These are phyloP conservation scores for Thermothielavioides terrestris DNA, from an alignment of 495 filamentous ascomycete species.

Conservation along the genomic window DNA sequence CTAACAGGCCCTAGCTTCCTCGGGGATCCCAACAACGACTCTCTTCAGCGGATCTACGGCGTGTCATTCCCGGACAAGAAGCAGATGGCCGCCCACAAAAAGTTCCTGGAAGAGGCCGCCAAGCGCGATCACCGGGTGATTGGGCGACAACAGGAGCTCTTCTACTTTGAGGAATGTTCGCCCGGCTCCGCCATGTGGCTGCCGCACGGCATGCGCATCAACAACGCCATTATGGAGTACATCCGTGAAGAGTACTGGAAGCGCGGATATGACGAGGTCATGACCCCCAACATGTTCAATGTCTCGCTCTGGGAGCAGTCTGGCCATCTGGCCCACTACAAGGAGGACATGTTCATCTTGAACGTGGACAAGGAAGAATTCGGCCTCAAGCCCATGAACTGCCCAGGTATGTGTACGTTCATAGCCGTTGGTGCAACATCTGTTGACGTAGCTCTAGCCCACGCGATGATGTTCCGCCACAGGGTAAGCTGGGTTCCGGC, in stretches of 20 bases:
- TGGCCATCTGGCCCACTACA: constrained; percentile 92
- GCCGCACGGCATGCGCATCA: constrained; percentile 85
- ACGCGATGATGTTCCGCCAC: constrained; percentile 31
- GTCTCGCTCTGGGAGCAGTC: constrained; percentile 83
- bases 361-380: constrained; percentile 83
- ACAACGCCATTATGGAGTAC: constrained; percentile 76
- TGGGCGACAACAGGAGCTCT: constrained; percentile 89
- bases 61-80: constrained; percentile 98
- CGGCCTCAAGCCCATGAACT: constrained; percentile 96
- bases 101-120: constrained; percentile 89
- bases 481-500: too few relatives aligned
- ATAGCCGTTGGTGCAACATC: constrained; percentile 49
- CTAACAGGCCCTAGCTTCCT: constrained; percentile 49
- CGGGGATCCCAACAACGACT: constrained; percentile 85
- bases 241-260: constrained; percentile 84
- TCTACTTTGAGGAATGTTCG: constrained; percentile 88
- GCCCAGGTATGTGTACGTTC: constrained; percentile 61
- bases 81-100: constrained; percentile 77
- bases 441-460: constrained; percentile 11
- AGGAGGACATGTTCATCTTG: constrained; percentile 93
- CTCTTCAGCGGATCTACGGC: constrained; percentile 90
- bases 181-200: constrained; percentile 91
- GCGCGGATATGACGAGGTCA: constrained; percentile 89
- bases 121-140: constrained; percentile 90
- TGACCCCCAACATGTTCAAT: constrained; percentile 95